Percentiles rank a stretch among this genome's conserved stretches.
phyloP scores from a whole-genome alignment of 306 rosid genomes.

The Lotus japonicus region DNA sequence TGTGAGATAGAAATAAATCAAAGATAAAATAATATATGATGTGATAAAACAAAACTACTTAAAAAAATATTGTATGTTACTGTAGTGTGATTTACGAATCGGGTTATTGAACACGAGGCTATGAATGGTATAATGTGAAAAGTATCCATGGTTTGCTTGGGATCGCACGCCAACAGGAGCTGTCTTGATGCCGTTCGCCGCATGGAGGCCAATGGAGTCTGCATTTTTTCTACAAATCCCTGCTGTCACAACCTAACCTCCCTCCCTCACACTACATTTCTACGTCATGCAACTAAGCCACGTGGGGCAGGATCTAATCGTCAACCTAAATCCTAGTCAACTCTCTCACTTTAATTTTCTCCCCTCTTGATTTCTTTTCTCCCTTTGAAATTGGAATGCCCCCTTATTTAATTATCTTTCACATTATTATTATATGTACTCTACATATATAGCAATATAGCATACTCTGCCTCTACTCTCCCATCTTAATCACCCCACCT shows the following conservation, averaged over 20 bases:
- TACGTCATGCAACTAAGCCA: constrained; percentile 58
- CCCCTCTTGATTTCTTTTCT: constrained; percentile 26
- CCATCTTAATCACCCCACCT: constrained; percentile 1
- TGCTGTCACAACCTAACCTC: constrained; percentile 63
- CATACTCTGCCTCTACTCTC: background rate
- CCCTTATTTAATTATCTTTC: background rate
- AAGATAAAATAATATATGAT: too few species aligned
- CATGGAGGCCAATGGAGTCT: constrained; percentile 13
- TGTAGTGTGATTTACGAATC: too few species aligned
- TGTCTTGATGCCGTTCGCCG: constrained; percentile 32
- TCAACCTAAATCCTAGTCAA: constrained; percentile 69
- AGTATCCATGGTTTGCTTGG: constrained; percentile 22
- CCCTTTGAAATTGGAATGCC: background rate
- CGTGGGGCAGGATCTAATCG: constrained; percentile 57
- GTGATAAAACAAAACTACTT: too few species aligned
- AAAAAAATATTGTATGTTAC: too few species aligned
- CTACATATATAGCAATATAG: background rate
- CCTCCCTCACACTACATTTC: constrained; percentile 33
- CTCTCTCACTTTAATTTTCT: constrained; percentile 42
- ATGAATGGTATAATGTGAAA: constrained; percentile 40
- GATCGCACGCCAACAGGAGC: constrained; percentile 34
- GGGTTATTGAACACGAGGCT: too few species aligned
- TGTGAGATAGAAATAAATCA: too few species aligned
- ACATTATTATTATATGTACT: background rate
- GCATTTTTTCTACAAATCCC: constrained; percentile 25